Base-by-base conservation (phyloP, 2,329 filamentous ascomycete genomes). In the Penicillium sp. region DNA sequence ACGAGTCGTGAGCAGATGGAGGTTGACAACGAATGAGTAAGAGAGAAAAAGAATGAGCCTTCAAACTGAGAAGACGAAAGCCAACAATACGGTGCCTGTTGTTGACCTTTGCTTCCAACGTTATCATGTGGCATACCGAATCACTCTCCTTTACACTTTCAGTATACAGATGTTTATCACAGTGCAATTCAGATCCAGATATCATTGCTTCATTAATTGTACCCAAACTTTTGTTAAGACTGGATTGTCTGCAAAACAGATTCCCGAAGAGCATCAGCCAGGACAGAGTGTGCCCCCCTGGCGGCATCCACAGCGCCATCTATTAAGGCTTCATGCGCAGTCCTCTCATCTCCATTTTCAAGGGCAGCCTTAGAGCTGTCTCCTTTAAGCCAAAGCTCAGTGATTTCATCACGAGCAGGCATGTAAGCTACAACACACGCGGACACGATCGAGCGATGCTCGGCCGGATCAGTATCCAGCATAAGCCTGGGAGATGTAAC, bases 361-460 rank as follows among this genome's bases (percentile, higher is more conserved):
- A 65, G 61, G 23, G 65, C 60, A 12, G 60, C 64, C 53, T 66
- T 69, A 3, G 75, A 74, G 49, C 79, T 74, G 68, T 87, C 81
- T 18, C 94, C 93, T 76, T 92, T 97, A 68, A 95, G 84, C 94
- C 94, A 99, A 18, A 97, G 75, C 69, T 96, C 92, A 8, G 93
- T 97, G 49, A 97, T 86, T 73, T 99, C 94, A 64, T 97, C 93
- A 59, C 92, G 82, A 22, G 82, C 83, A 49, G 92, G 89, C 62
- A 97, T 81, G 73, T 97, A 97, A 11, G 88, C 94, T 35, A 99
- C 88, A 59, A 94, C 91, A 74, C 91, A 96, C 46, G 90, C 90
- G 11, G 92, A 91, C 44, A 89, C 73, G 50, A 97, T 84, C 33
- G 86, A 82, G 26, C 84, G 79, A 70, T 96, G 90, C 69, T 97